Percentiles rank a stretch among this genome's conserved stretches.
Conservation (phyloP, 768 basidiomycete species). For the Roridomyces roridus region DNA sequence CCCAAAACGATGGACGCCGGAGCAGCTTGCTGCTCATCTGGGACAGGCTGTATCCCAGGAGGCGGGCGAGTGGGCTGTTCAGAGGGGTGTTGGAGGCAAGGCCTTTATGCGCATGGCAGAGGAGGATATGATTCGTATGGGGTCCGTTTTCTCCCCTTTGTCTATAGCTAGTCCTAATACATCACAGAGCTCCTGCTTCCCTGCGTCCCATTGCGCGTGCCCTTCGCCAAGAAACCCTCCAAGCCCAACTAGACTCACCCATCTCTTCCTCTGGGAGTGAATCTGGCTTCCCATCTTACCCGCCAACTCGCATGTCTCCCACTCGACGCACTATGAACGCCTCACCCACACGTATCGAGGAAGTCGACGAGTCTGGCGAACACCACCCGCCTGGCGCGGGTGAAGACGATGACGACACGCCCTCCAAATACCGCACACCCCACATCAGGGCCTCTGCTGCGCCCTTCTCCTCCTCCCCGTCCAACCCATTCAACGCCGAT, state of each 20-base stretch:
- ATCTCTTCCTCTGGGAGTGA: conserved; percentile 2
- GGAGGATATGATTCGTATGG: conserved; percentile 11
- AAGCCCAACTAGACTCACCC: conserved; percentile 7
- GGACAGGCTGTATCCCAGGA: conserved; percentile 1
- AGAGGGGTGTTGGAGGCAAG: conserved; percentile 4
- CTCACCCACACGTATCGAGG: not conserved
- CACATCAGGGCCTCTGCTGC: conserved; percentile 9
- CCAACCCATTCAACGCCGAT: conserved; percentile 1
- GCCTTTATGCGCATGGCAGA: conserved; percentile 22
- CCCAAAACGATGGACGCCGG: conserved; percentile 21
- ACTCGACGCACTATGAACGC: not conserved
- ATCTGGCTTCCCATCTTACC: not conserved
- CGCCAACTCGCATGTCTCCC: conserved; percentile 11
- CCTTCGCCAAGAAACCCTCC: conserved; percentile 17
- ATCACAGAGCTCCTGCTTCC: conserved; percentile 12
- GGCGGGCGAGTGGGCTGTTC: conserved; percentile 19
- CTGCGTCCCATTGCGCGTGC: conserved; percentile 21
- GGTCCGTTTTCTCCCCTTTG: conserved; percentile 8
- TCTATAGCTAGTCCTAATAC: not conserved
- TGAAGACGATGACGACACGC: conserved; percentile 11
- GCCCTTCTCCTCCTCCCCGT: not conserved
- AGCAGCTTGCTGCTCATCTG: conserved; percentile 20
- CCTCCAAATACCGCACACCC: conserved; percentile 1
- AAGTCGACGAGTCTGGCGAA: not conserved
- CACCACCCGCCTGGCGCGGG: no score